Percentiles rank a stretch among this genome's conserved stretches.
phyloP scores from a whole-genome alignment of 1,284 basidiomycete genomes.

The Ustilago esculenta region DNA sequence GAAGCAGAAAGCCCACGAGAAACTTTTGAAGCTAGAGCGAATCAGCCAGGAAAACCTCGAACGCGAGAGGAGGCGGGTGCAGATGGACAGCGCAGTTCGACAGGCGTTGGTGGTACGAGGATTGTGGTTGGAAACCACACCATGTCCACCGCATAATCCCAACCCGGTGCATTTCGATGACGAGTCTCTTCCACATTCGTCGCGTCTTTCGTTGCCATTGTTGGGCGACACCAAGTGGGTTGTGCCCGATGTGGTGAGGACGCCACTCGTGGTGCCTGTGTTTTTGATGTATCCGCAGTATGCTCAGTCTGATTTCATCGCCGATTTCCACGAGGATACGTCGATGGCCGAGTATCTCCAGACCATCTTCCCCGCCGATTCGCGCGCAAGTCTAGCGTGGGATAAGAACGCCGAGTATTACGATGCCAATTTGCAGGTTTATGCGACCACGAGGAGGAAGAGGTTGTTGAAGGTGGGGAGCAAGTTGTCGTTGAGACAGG shows the following conservation, averaged over 20 bases:
- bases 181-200: slow-evolving; percentile 58
- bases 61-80: slow-evolving; percentile 71
- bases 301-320: slow-evolving; percentile 85
- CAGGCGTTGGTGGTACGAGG: slow-evolving; percentile 74
- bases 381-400: slow-evolving; percentile 77
- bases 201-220: slow-evolving; percentile 50
- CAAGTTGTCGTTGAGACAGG: slow-evolving; percentile 83
- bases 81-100: slow-evolving; percentile 70
- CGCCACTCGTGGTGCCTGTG: slow-evolving; percentile 81
- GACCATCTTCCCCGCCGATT: slow-evolving; percentile 79
- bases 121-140: slow-evolving; percentile 54
- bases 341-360: slow-evolving; percentile 81
- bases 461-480: slow-evolving; percentile 87
- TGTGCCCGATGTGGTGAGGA: slow-evolving; percentile 67
- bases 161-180: slow-evolving; percentile 71
- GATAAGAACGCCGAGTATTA: slow-evolving; percentile 80
- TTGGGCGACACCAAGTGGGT: slow-evolving; percentile 36
- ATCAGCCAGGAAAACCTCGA: slow-evolving; percentile 71
- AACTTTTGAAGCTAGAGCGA: slow-evolving; percentile 69
- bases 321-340: slow-evolving; percentile 84
- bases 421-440: slow-evolving; percentile 77
- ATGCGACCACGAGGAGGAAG: slow-evolving; percentile 80
- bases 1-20: slow-evolving; percentile 35
- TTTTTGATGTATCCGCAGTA: slow-evolving; percentile 93
- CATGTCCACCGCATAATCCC: slow-evolving; percentile 72